Conservation (phyloP, 2,329 filamentous ascomycete genomes). For the Dryadomyces quercus-mongolicae region DNA sequence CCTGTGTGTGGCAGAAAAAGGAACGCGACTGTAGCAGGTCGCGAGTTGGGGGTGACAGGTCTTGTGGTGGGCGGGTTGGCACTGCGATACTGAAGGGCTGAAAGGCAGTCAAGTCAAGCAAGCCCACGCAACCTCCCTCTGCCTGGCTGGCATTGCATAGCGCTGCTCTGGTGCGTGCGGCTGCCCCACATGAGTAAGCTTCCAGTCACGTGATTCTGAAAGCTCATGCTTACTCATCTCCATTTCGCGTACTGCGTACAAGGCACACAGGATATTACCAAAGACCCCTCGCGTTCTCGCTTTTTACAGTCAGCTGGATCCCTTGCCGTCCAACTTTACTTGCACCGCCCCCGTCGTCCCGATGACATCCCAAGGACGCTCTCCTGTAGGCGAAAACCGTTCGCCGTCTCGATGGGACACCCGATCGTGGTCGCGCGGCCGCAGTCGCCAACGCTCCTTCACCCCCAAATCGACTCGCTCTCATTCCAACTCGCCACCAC, state of each 20-base stretch:
- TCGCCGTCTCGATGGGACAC: constrained; percentile 2
- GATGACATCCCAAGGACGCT: constrained; percentile 3
- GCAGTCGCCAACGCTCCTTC: neutral
- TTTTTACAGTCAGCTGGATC: neutral
- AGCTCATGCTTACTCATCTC: neutral
- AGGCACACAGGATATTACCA: no score
- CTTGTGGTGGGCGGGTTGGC: no score
- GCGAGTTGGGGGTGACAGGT: no score
- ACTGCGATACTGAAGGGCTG: neutral
- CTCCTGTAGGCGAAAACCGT: neutral
- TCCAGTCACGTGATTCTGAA: neutral
- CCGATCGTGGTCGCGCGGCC: constrained; percentile 1
- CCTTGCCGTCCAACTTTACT: no score
- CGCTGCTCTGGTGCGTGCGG: neutral
- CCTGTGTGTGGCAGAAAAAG: neutral
- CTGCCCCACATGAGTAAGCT: neutral
- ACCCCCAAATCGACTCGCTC: constrained; percentile 1
- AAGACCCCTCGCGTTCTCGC: neutral
- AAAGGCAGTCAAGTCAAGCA: neutral
- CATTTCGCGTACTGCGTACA: no score
- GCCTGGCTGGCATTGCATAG: constrained; percentile 6
- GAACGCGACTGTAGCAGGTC: no score
- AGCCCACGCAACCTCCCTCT: constrained; percentile 10
- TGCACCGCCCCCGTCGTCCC: neutral
- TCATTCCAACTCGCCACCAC: neutral